Conservation (phyloP, 176 grass and related monocot species). For the Cenchrus americanus region DNA sequence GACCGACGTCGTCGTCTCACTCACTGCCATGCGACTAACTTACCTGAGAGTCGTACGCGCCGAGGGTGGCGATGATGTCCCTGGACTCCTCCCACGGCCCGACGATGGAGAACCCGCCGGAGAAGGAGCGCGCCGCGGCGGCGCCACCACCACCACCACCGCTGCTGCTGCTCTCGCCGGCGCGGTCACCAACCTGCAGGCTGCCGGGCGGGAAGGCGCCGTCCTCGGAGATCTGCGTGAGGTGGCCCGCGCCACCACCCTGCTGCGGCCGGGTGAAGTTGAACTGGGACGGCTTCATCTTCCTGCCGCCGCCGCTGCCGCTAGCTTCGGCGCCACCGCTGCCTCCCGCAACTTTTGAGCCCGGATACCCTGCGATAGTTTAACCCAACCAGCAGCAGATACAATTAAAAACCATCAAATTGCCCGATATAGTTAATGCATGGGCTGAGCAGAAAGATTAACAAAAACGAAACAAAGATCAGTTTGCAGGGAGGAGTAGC, state of each 20-base stretch:
- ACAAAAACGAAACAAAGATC: neutral
- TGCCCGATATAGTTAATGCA: neutral
- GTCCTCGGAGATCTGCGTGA: constrained; percentile 76
- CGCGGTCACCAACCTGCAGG: constrained; percentile 46
- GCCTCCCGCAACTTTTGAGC: constrained; percentile 40
- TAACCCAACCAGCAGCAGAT: neutral
- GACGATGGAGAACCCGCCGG: constrained; percentile 73
- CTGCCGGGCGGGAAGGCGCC: constrained; percentile 41
- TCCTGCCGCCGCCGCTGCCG: constrained; percentile 27
- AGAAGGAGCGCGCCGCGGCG: constrained; percentile 40
- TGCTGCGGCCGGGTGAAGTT: constrained; percentile 57
- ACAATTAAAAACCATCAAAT: constrained; percentile 2
- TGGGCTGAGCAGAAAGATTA: neutral
- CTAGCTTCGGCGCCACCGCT: constrained; percentile 38
- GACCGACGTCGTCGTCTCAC: neutral
- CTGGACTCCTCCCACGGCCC: constrained; percentile 67
- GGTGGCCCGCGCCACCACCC: constrained; percentile 16
- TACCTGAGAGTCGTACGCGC: constrained; percentile 79
- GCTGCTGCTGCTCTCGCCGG: constrained; percentile 39
- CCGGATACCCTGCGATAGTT: constrained; percentile 50
- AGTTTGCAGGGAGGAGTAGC: too few relatives aligned
- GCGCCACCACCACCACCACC: neutral
- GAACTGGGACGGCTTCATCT: constrained; percentile 66
- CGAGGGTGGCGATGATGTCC: constrained; percentile 58
- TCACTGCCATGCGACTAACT: neutral